Percentiles rank a stretch among this genome's conserved stretches.
Conservation (phyloP, 345 rosid species). For the Noccaea bulbosa region DNA sequence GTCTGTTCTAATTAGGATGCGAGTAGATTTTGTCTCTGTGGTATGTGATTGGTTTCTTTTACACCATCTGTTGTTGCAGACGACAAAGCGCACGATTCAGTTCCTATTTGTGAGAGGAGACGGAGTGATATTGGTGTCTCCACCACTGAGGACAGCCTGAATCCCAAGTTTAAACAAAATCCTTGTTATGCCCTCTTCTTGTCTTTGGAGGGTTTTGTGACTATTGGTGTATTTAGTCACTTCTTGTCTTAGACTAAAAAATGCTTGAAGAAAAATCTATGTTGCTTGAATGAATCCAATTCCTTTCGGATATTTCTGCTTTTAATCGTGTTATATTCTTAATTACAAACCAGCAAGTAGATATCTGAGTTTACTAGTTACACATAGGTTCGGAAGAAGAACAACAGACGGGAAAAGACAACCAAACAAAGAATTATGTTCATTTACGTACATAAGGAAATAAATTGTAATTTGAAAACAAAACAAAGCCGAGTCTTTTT, state of each 20-base stretch:
- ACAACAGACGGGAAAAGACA: not conserved
- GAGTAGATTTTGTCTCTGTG: not conserved
- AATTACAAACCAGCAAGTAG: constrained; percentile 15
- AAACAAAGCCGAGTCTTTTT: not conserved
- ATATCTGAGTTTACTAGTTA: not conserved
- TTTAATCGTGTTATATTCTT: constrained; percentile 4
- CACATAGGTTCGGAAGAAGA: not conserved
- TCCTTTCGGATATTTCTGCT: not conserved
- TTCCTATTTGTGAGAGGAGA: constrained; percentile 98
- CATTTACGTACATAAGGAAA: constrained; percentile 23
- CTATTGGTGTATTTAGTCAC: constrained; percentile 25
- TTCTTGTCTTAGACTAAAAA: constrained; percentile 29
- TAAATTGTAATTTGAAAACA: not conserved
- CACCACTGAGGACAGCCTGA: constrained; percentile 90
- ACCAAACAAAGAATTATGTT: not conserved
- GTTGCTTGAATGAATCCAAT: constrained; percentile 12
- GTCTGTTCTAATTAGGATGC: constrained; percentile 1
- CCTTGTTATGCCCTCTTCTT: not conserved
- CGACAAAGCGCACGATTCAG: constrained; percentile 78
- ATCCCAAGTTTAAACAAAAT: constrained; percentile 32
- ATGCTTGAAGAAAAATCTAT: constrained; percentile 20
- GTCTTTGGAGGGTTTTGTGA: not conserved
- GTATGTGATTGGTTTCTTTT: not conserved
- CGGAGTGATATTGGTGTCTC: constrained; percentile 97
- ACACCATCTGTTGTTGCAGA: constrained; percentile 52